Conservation (phyloP, 441 rosid genomes). For the Aleurites moluccanus region DNA sequence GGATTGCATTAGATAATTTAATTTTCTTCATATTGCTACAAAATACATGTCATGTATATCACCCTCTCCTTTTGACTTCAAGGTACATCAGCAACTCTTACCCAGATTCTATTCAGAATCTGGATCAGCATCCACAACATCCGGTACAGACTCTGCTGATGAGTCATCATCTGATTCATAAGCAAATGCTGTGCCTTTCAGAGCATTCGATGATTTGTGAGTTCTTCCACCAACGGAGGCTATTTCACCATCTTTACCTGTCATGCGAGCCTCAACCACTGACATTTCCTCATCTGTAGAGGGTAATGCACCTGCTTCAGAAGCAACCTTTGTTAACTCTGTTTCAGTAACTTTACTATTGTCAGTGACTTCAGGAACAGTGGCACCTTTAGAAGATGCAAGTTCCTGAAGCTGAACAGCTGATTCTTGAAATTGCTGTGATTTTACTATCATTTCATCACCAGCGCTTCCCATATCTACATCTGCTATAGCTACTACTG, state of each 20-base stretch:
- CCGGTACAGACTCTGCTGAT: conserved; percentile 39
- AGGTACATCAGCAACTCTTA: neutral
- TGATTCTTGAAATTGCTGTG: conserved; percentile 32
- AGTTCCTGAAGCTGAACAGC: conserved; percentile 30
- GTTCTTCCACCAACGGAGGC: conserved; percentile 11
- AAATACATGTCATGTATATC: neutral
- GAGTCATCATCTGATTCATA: conserved; percentile 29
- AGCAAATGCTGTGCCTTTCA: conserved; percentile 14
- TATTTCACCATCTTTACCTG: conserved; percentile 16
- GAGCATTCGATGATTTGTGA: conserved; percentile 12
- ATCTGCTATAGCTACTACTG: conserved; percentile 15
- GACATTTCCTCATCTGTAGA: conserved; percentile 11
- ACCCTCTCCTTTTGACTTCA: neutral
- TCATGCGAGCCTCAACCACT: conserved; percentile 17
- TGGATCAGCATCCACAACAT: conserved; percentile 41
- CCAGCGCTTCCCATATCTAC: conserved; percentile 23
- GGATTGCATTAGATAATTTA: neutral
- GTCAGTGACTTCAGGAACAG: conserved; percentile 15
- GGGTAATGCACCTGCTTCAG: conserved; percentile 6
- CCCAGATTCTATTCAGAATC: conserved; percentile 38
- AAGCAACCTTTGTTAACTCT: conserved; percentile 7
- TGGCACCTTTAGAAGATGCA: conserved; percentile 26
- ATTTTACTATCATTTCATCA: conserved; percentile 23
- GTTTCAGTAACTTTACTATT: conserved; percentile 2
- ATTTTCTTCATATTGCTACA: neutral